A percentile compares a stretch with the other conserved stretches of the same genome.
phyloP scores from a whole-genome alignment of 768 basidiomycete species.

The Tephrocybe sp. region DNA sequence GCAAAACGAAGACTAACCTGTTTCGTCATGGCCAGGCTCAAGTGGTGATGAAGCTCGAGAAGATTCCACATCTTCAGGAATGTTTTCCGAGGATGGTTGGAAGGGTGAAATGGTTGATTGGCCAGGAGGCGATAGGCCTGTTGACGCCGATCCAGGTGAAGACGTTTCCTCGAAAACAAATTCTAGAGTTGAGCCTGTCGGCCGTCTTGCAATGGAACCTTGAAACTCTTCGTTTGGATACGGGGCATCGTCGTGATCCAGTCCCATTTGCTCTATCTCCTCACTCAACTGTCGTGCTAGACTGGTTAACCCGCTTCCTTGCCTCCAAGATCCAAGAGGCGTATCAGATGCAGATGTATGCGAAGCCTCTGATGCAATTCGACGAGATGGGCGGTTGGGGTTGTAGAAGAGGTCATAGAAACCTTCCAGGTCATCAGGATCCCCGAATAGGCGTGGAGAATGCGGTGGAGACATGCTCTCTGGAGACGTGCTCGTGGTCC shows the following conservation, averaged over 20 bases:
- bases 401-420: slow-evolving; percentile 76
- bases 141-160: slow-evolving; percentile 22
- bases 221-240: slow-evolving; percentile 24
- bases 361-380: slow-evolving; percentile 13
- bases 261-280: slow-evolving; percentile 45
- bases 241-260: slow-evolving; percentile 30
- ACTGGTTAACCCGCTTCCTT: slow-evolving; percentile 46
- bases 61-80: slow-evolving; percentile 53
- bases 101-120: slow-evolving; percentile 34
- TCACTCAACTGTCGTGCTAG: slow-evolving; percentile 51
- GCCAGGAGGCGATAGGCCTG: slow-evolving; percentile 12
- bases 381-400: slow-evolving; percentile 30
- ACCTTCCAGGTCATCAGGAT: slow-evolving; percentile 66
- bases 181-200: slow-evolving; percentile 32
- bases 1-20: slow-evolving; percentile 28
- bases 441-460: slow-evolving; percentile 56
- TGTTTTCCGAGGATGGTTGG: slow-evolving; percentile 36
- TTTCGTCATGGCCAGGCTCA: slow-evolving; percentile 39
- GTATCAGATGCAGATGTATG: slow-evolving; percentile 19
- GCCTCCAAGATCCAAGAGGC: slow-evolving; percentile 25
- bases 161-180: slow-evolving; percentile 39
- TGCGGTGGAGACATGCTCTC: slow-evolving; percentile 37
- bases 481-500: slow-evolving; percentile 17
- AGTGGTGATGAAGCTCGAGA: slow-evolving; percentile 39
- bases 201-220: slow-evolving; percentile 20